Evolutionary conservation across 192 early-diverging fungal genomes (phyloP).

Genomic region (Gigaspora rosea): DNA sequence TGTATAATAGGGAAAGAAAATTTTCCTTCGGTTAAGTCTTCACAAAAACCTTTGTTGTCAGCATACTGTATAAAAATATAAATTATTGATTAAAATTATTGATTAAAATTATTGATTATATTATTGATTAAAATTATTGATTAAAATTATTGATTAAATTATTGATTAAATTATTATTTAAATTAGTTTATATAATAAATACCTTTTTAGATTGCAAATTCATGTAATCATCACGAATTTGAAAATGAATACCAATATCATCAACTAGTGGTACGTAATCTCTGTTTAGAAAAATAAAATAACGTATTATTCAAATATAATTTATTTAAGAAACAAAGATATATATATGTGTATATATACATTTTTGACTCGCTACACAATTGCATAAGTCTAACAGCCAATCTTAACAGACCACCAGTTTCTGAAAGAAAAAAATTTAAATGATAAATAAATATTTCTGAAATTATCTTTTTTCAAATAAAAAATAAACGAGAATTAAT

Average conservation of each 20-base stretch:
- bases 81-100: background rate
- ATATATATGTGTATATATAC: conserved; percentile 28
- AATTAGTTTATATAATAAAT: background rate
- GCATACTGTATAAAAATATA: conserved; percentile 63
- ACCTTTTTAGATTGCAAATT: conserved; percentile 86
- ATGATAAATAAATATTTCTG: background rate
- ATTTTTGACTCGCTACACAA: conserved; percentile 51
- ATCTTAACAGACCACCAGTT: conserved; percentile 93
- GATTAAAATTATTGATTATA: background rate
- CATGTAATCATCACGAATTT: conserved; percentile 97
- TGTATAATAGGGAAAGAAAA: conserved; percentile 96
- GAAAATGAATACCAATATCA: conserved; percentile 91
- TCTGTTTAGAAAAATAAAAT: conserved; percentile 37
- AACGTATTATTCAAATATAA: background rate
- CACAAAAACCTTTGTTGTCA: conserved; percentile 96
- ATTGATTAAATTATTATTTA: too few species aligned
- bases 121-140: too few species aligned
- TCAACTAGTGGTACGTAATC: conserved; percentile 84
- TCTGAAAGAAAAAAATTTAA: conserved; percentile 51
- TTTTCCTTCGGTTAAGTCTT: conserved; percentile 99
- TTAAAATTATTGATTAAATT: too few species aligned
- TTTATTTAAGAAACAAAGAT: background rate
- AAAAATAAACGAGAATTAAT: background rate
- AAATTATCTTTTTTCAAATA: background rate
- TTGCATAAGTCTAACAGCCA: conserved; percentile 96